A percentile compares a stretch with the other conserved stretches of the same genome.
These are phyloP conservation scores for Micractinium conductrix DNA, from an alignment of 139 green algal genomes.

Conservation along the genomic window DNA sequence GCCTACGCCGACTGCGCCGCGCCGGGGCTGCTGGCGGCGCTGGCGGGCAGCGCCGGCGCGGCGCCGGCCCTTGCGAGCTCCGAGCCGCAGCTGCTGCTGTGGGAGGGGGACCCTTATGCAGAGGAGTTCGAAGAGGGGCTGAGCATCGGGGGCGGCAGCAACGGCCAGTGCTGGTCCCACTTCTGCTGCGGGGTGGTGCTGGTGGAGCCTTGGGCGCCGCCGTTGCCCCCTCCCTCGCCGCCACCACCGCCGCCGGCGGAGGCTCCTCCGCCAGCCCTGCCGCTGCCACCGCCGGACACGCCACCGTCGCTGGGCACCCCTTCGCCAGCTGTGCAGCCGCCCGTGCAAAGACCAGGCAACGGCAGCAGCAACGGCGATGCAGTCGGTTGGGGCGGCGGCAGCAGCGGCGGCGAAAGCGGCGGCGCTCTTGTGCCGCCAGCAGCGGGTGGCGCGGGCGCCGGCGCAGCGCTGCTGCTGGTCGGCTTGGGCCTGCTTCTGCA, in stretches of 20 bases:
- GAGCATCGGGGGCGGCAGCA: not conserved
- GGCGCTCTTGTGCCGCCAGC: not conserved
- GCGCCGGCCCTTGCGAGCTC: too few species aligned
- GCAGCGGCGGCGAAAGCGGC: not conserved
- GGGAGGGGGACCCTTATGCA: too few species aligned
- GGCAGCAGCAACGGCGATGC: not conserved
- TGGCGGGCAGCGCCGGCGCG: too few species aligned
- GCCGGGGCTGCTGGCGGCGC: not conserved
- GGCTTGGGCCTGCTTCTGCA: not conserved
- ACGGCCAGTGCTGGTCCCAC: not conserved
- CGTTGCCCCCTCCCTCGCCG: not conserved
- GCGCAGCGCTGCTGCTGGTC: not conserved
- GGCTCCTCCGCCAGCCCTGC: not conserved
- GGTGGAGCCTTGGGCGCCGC: not conserved
- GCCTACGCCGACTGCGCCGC: constrained; percentile 4
- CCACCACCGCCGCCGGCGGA: not conserved
- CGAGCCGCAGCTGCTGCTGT: too few species aligned
- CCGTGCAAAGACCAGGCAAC: not conserved
- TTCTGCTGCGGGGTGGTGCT: constrained; percentile 47
- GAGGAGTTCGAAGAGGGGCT: too few species aligned
- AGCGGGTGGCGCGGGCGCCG: not conserved
- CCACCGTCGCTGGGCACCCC: not conserved
- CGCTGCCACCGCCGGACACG: not conserved
- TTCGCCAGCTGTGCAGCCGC: not conserved
- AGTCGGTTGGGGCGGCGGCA: not conserved